Conservation (phyloP, 2,329 filamentous ascomycete species). For the Colletotrichum siamense region DNA sequence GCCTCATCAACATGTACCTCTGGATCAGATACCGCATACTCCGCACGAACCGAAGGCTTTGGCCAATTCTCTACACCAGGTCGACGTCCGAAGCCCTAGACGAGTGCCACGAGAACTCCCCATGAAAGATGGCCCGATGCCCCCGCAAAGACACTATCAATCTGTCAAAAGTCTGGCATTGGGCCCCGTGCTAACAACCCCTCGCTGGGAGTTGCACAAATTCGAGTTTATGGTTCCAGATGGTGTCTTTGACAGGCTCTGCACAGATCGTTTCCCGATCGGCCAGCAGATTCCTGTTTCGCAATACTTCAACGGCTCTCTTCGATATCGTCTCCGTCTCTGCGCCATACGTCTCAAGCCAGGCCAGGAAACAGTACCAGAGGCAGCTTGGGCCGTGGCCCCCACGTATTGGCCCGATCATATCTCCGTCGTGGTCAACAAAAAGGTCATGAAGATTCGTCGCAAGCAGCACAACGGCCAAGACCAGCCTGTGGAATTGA, state of each 20-base stretch:
- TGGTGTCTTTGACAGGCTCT: slow-evolving; percentile 39
- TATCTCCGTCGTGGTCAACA: slow-evolving; percentile 74
- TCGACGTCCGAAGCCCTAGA: slow-evolving; percentile 52
- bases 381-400: slow-evolving; percentile 65
- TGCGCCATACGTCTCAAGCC: slow-evolving; percentile 39
- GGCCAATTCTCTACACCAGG: slow-evolving; percentile 50
- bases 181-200: slow-evolving; percentile 45
- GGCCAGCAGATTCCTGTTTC: slow-evolving; percentile 40
- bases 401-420: slow-evolving; percentile 75
- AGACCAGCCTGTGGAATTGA: slow-evolving; percentile 79
- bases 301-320: slow-evolving; percentile 54
- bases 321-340: slow-evolving; percentile 74
- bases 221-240: slow-evolving; percentile 53
- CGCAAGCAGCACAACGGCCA: slow-evolving; percentile 76
- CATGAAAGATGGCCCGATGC: neutral
- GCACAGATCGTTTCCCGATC: slow-evolving; percentile 30
- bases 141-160: slow-evolving; percentile 57
- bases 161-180: slow-evolving; percentile 58
- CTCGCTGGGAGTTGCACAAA: slow-evolving; percentile 42
- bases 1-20: slow-evolving; percentile 21
- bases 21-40: slow-evolving; percentile 44
- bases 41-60: slow-evolving; percentile 47
- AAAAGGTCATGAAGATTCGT: slow-evolving; percentile 58
- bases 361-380: slow-evolving; percentile 34
- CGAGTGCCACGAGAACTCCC: slow-evolving; percentile 36